Evolutionary conservation across 257 asterid species (phyloP), one percentile per base, ranked within the genome.

Genomic region (Solanum okadae): DNA sequence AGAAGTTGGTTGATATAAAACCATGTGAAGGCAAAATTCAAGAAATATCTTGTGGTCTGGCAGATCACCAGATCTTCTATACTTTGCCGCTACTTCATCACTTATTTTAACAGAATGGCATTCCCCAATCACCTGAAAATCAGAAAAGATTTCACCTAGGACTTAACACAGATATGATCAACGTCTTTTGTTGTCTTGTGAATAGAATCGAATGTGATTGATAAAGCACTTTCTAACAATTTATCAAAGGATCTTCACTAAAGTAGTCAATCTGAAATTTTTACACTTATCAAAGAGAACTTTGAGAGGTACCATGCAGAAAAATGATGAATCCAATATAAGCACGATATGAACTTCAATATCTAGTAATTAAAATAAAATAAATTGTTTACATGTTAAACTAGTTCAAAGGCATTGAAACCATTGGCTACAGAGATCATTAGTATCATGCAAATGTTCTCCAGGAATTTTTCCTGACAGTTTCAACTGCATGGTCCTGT

Each of bases 101-200:
- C 91, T 89, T 89, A 93, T 90, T 91, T 92, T 91, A 90, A 92
- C 91, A 86, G 96, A 88, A 94, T 96, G 95, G 90, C 98, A 94
- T 90, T 97, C 98, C 6, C 99, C 98, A 93, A 97, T 94, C 88
- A 96, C 98, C 99, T 97, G 91, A 92, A n/a, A 90, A 81, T 87
- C 86, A 90, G 81, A 75, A 86, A 89, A 89, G 75, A 61, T 63
- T 37, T 42, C 65, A 79, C 15, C 15, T 79, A 42, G 65, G 29
- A 42, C 65, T 46, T 25, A 79, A 29, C 85, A 79, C 65, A 27
- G 15, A 25, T 25, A 79, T 42, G 85, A 29, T 42, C 38, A 42
- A 78, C 85, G 2, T 25, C n/a, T 78, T 76, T 44, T 78, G 12
- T 78, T 78, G 84, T 78, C 63, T 40, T 40, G 61, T 77, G 84